phyloP scores from a whole-genome alignment of 306 rosid species.

The Morella rubra region DNA sequence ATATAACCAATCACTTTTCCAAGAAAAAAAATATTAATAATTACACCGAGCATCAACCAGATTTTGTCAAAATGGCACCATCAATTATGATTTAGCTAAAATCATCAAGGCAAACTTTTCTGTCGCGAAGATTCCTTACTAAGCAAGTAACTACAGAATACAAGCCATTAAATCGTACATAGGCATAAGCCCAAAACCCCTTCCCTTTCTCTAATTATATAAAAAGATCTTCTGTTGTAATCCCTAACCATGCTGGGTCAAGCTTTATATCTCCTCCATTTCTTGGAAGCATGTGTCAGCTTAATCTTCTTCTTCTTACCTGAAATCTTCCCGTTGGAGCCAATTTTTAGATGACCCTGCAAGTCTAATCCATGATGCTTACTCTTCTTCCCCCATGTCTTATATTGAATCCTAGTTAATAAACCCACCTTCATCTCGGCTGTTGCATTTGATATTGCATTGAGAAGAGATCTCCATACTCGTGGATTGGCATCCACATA shows the following conservation, averaged over 20 bases:
- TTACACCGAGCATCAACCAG: too few relatives aligned
- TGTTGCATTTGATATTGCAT: conserved; percentile 41
- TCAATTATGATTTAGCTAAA: too few relatives aligned
- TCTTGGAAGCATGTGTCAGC: conserved; percentile 20
- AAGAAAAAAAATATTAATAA: too few relatives aligned
- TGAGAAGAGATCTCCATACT: conserved; percentile 31
- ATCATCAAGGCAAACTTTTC: too few relatives aligned
- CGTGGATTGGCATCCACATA: conserved; percentile 14
- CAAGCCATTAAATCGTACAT: neutral
- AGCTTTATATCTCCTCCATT: conserved; percentile 7
- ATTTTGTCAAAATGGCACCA: too few relatives aligned
- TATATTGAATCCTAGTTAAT: conserved; percentile 33
- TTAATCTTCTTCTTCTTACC: conserved; percentile 41
- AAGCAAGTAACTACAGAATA: too few relatives aligned
- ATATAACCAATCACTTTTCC: too few relatives aligned
- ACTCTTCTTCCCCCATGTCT: conserved; percentile 56
- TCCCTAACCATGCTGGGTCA: neutral
- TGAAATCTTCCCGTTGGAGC: conserved; percentile 46
- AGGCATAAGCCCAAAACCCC: neutral
- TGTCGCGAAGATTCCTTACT: too few relatives aligned
- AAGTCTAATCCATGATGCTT: conserved; percentile 37
- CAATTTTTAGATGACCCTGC: conserved; percentile 33
- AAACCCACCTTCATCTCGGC: conserved; percentile 41
- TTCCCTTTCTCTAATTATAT: neutral
- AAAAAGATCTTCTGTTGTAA: neutral